Conservation (phyloP, 2,329 filamentous ascomycete genomes). For the Grosmannia huntii region DNA sequence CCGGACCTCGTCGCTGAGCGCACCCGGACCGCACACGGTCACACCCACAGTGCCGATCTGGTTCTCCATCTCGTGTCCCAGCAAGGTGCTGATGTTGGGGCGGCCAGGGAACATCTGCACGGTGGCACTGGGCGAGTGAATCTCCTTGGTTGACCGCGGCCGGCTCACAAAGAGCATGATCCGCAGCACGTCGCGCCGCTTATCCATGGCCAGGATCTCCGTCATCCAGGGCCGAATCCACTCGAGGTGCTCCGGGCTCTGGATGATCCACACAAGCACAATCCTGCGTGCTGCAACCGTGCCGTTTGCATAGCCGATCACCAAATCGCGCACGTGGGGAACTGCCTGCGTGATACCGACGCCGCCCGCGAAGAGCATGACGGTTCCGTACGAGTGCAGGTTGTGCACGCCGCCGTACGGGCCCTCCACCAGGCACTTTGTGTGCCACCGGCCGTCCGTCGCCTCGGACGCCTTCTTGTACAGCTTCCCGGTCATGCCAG, state of each 20-base stretch:
- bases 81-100: slow-evolving; percentile 59
- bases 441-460: slow-evolving; percentile 47
- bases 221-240: slow-evolving; percentile 83
- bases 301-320: slow-evolving; percentile 53
- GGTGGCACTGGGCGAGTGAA: slow-evolving; percentile 62
- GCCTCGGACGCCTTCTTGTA: slow-evolving; percentile 53
- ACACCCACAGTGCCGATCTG: slow-evolving; percentile 65
- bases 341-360: slow-evolving; percentile 73
- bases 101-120: slow-evolving; percentile 78
- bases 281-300: slow-evolving; percentile 61
- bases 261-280: slow-evolving; percentile 67
- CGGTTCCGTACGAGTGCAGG: slow-evolving; percentile 64
- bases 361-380: slow-evolving; percentile 67
- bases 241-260: slow-evolving; percentile 66
- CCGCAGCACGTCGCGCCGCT: slow-evolving; percentile 57
- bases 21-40: slow-evolving; percentile 61
- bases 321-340: slow-evolving; percentile 60
- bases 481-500: slow-evolving; percentile 58
- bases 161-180: slow-evolving; percentile 70
- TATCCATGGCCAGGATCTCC: slow-evolving; percentile 62
- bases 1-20: slow-evolving; percentile 63
- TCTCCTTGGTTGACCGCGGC: slow-evolving; percentile 65
- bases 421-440: slow-evolving; percentile 58
- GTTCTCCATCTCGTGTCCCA: slow-evolving; percentile 61
- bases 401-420: slow-evolving; percentile 63